A percentile compares a stretch with the other conserved stretches of the same genome.
Evolutionary conservation across 1,139 yeast genomes (phyloP).

Genomic region (Suhomyces maxii): DNA sequence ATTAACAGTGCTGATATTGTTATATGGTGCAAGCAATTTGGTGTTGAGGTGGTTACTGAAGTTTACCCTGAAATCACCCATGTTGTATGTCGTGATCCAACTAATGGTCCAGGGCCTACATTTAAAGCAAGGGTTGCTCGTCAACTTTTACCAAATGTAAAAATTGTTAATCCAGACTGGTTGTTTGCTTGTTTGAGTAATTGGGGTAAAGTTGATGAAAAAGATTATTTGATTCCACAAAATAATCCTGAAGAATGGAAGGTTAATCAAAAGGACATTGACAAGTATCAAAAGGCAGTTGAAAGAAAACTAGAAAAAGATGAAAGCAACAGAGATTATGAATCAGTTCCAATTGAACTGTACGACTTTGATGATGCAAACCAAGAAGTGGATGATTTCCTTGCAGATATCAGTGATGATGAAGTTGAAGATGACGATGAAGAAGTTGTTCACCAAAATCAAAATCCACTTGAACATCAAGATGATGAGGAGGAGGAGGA

Average conservation of each 20-base stretch:
- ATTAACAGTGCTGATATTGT: constrained; percentile 80
- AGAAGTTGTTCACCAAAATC: constrained; percentile 13
- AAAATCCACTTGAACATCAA: constrained; percentile 38
- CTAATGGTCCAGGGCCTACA: constrained; percentile 37
- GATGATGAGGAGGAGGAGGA: constrained; percentile 23
- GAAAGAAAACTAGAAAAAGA: constrained; percentile 21
- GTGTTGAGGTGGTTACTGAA: constrained; percentile 79
- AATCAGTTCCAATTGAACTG: constrained; percentile 36
- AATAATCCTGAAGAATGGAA: constrained; percentile 42
- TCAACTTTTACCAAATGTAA: constrained; percentile 62
- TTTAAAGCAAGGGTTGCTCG: constrained; percentile 77
- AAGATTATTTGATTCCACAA: constrained; percentile 54
- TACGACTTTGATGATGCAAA: constrained; percentile 57
- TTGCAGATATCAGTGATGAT: constrained; percentile 56
- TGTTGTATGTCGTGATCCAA: constrained; percentile 72
- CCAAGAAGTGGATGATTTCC: constrained; percentile 60
- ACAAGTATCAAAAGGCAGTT: constrained; percentile 39
- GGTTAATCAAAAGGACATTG: constrained; percentile 44
- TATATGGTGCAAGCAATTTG: constrained; percentile 89
- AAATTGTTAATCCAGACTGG: constrained; percentile 93
- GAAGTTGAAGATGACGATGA: constrained; percentile 42
- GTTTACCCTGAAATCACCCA: constrained; percentile 80
- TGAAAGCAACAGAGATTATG: constrained; percentile 21
- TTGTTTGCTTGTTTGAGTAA: constrained; percentile 76
- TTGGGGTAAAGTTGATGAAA: constrained; percentile 74